phyloP scores from a whole-genome alignment of 192 early-diverging fungal species.

The Dispira simplex region DNA sequence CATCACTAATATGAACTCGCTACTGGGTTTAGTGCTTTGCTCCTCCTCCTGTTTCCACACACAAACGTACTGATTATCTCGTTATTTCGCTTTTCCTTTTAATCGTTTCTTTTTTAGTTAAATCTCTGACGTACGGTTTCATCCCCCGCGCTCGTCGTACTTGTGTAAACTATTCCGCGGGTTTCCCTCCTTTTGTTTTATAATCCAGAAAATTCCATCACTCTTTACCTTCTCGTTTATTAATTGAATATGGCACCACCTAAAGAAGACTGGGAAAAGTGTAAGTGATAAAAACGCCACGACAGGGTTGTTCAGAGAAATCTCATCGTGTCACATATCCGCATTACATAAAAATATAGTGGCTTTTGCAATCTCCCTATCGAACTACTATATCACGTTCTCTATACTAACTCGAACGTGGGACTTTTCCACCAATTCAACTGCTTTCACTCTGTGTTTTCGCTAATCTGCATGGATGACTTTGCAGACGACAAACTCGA shows the following conservation, averaged over 20 bases:
- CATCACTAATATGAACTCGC: too few species aligned
- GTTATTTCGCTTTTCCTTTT: too few species aligned
- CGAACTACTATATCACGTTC: background rate
- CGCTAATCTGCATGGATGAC: background rate
- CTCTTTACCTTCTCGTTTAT: too few species aligned
- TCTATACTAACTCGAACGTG: background rate
- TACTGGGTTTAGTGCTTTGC: too few species aligned
- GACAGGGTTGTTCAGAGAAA: background rate
- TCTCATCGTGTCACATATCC: background rate
- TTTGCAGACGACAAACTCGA: constrained; percentile 57
- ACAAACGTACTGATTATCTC: too few species aligned
- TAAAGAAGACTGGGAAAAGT: constrained; percentile 96
- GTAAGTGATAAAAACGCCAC: constrained; percentile 29
- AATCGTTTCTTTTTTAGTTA: too few species aligned
- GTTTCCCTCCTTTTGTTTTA: too few species aligned
- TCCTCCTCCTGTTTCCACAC: too few species aligned
- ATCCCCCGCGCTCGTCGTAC: too few species aligned
- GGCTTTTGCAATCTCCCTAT: constrained; percentile 10
- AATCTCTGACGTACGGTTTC: too few species aligned
- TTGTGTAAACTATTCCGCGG: too few species aligned
- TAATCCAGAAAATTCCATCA: too few species aligned
- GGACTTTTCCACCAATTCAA: background rate
- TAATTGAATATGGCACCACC: constrained; percentile 47
- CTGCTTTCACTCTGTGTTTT: background rate
- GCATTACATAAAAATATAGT: background rate